Evolutionary conservation across 2,329 filamentous ascomycete genomes (phyloP), one percentile per base, ranked within the genome.

Genomic region (Saccharata proteae): DNA sequence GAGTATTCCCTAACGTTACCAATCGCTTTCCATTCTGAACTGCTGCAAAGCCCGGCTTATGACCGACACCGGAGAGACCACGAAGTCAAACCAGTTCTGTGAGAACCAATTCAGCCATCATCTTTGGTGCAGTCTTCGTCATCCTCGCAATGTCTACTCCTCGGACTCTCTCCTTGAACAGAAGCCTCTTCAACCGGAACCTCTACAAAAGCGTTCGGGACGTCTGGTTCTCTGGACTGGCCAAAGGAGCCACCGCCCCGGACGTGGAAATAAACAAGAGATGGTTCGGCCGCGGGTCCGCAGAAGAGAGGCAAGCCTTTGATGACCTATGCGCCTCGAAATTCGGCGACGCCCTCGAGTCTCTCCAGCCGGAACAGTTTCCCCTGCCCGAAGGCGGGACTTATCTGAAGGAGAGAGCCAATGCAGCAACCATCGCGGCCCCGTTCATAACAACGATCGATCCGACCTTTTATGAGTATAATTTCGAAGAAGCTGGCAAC

Each of bases 191-290:
- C 47, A 62, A 58, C 28, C 44, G 45, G 1, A 30, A 40, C 0
- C 44, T 62, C 4, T 63, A 62, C 43, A 41, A 43, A 4, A 38
- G 43, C 7, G 28, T 63, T 15, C 50, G 40, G 12, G 37, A 48
- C 13, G 40, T 56, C 30, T 64, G 60, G 59, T 61, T 62, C 37
- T 39, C 41, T 11, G 52, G 43, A 16, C 33, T 56, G 4, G 42
- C 55, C 9, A 16, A 37, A 4, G 40, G 38, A 16, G 46, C 50
- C n/a, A 45, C 36, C 26, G 31, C 37, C 2, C 13, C 29, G 11
- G 33, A 50, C 25, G 46, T 46, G 19, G 38, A 38, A 9, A 39
- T 48, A 2, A 30, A 46, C 12, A 47, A 51, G 35, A 43, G 47
- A 28, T 64, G 61, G 59, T 64, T 55, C 41, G 47, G 48, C 21